Base-by-base conservation (phyloP, 805 yeast species). In the Osmozyma mogii region DNA sequence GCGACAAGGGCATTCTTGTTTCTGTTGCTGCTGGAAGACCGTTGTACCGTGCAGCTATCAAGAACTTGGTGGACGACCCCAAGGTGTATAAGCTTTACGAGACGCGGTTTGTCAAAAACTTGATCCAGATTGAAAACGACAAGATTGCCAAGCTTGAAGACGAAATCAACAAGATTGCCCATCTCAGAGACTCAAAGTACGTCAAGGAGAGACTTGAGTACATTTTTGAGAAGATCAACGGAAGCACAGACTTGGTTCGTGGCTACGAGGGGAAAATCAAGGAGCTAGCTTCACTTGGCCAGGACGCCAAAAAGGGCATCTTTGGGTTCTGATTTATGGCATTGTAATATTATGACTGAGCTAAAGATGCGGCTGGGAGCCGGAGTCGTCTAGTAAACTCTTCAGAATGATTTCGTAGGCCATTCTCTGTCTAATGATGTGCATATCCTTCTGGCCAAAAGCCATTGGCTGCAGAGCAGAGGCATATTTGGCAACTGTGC, bases 21-120 rank as follows among this genome's bases (percentile, higher is more conserved):
- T 68, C 70, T 5, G 71, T 92, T 12, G 54, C 58, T 13, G 84
- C 95, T 1, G 94, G 95, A 0, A 78, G 87, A 44, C 97, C 98
- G 3, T 58, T 92, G 14, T 87, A 65, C 52, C 68, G 70, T 34
- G 83, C 88, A 0, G 95, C 97, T 0, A 92, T 89, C 57, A 45
- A 63, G 33, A 70, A 70, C 35, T 62, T 92, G 47, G 68, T 76
- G 3, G 41, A 62, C 2, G 88, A 87, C 48, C 45, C 59, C 10
- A 63, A 66, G 11, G 55, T 82, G 5, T 70, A 64, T 32, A 72
- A 72, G 15, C 63, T 74, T 9, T 66, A 84, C 50, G 94, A 85
- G 50, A 64, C 78, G 3, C 67, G 72, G 15, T 75, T 78, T 38
- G 55, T 79, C 30, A 56, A 64, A 27, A 65, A 64, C 24, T 57